These are phyloP conservation scores for Thalassiosira mediterranea DNA, from an alignment of 352 stramenopile genomes.

Conservation along the genomic window DNA sequence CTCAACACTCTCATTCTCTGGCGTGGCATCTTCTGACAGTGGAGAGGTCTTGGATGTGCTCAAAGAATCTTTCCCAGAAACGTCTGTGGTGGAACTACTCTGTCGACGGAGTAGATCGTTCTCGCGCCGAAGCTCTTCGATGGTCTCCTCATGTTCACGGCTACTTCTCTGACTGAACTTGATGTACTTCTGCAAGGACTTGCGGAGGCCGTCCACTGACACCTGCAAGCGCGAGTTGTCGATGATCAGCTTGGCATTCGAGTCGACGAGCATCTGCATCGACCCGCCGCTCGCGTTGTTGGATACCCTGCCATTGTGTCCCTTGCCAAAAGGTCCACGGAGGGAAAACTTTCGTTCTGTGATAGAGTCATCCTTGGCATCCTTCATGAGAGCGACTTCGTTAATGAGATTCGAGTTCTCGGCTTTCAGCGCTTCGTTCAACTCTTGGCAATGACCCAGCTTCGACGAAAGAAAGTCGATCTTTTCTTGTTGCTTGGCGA, in stretches of 20 bases:
- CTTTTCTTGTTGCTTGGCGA: conserved; percentile 5
- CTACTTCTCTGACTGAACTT: not conserved
- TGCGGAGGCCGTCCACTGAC: not conserved
- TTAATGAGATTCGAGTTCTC: not conserved
- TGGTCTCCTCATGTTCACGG: conserved; percentile 1
- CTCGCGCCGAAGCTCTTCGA: not conserved
- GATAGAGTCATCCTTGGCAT: not conserved
- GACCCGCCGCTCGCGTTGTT: not conserved
- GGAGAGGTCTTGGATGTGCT: no score
- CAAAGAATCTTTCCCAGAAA: no score
- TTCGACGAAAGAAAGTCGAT: conserved; percentile 9
- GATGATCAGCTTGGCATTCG: not conserved
- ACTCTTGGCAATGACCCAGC: not conserved
- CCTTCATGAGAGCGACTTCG: not conserved
- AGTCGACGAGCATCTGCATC: not conserved
- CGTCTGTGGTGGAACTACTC: not conserved
- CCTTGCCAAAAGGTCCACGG: no score
- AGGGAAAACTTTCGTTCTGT: conserved; percentile 2
- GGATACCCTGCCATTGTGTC: no score
- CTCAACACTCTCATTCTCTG: no score
- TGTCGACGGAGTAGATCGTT: not conserved
- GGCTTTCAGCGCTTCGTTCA: conserved; percentile 1
- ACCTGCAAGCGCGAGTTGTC: not conserved
- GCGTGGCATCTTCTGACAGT: no score
- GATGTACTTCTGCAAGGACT: not conserved